Evolutionary conservation across 148 eudicot genomes (phyloP).

Genomic region (Chenopodium formosanum): DNA sequence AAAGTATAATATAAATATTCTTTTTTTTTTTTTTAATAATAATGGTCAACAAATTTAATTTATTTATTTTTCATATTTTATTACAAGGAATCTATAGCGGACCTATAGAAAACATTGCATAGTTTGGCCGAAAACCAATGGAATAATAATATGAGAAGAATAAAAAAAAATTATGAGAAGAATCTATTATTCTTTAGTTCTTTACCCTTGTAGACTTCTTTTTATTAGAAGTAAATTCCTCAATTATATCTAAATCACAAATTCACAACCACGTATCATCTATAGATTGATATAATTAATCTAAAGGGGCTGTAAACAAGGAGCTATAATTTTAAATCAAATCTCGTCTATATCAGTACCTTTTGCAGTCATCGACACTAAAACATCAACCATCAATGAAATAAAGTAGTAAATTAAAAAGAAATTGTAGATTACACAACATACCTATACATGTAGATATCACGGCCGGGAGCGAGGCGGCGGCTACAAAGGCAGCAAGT

Average conservation of each 20-base stretch:
- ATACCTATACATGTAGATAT: slow-evolving; percentile 79
- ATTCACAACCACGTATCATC: too few relatives aligned
- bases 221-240: too few relatives aligned
- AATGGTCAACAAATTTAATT: not conserved
- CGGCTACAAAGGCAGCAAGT: slow-evolving; percentile 59
- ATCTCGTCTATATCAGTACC: too few relatives aligned
- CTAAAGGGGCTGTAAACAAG: too few relatives aligned
- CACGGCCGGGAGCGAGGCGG: slow-evolving; percentile 55
- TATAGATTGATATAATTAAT: too few relatives aligned
- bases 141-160: not conserved
- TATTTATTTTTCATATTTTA: not conserved
- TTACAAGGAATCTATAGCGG: not conserved
- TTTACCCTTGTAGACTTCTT: too few relatives aligned
- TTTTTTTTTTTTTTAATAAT: not conserved
- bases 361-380: too few relatives aligned
- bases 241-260: too few relatives aligned
- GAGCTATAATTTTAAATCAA: too few relatives aligned
- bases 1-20: not conserved
- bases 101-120: not conserved
- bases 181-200: too few relatives aligned
- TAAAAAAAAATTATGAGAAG: not conserved
- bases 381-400: too few relatives aligned
- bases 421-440: not conserved
- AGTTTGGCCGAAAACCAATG: not conserved
- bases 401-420: too few relatives aligned